Conservation (phyloP, 2,329 filamentous ascomycete species). For the Aureobasidium uvarum region DNA sequence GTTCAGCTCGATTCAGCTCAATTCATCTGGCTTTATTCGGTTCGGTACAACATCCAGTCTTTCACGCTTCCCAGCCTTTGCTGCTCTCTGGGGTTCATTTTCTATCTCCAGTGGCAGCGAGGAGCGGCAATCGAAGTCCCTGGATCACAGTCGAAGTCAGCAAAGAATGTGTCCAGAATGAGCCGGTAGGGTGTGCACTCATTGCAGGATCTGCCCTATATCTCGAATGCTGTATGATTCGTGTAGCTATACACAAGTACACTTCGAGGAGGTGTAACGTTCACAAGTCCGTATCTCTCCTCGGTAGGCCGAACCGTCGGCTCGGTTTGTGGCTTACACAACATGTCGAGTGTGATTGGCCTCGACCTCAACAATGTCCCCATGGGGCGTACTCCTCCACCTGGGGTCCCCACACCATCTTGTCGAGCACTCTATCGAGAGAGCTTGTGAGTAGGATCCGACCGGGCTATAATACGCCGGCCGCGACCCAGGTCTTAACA, state of each 20-base stretch:
- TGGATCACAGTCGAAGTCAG: no score
- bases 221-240: no score
- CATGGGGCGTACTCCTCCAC: background rate
- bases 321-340: background rate
- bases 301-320: background rate
- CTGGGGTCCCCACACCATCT: background rate
- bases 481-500: background rate
- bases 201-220: no score
- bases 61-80: background rate
- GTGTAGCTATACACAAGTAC: no score
- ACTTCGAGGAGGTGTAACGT: no score
- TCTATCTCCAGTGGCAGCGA: no score
- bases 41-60: background rate
- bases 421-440: background rate
- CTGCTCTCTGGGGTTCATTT: no score
- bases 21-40: background rate
- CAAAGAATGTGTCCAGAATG: no score
- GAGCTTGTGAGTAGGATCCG: background rate
- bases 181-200: no score
- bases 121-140: no score
- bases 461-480: background rate
- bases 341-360: background rate
- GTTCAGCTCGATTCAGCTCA: background rate
- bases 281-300: background rate
- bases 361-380: background rate